phyloP scores from a whole-genome alignment of 345 rosid genomes.

The Adansonia digitata region DNA sequence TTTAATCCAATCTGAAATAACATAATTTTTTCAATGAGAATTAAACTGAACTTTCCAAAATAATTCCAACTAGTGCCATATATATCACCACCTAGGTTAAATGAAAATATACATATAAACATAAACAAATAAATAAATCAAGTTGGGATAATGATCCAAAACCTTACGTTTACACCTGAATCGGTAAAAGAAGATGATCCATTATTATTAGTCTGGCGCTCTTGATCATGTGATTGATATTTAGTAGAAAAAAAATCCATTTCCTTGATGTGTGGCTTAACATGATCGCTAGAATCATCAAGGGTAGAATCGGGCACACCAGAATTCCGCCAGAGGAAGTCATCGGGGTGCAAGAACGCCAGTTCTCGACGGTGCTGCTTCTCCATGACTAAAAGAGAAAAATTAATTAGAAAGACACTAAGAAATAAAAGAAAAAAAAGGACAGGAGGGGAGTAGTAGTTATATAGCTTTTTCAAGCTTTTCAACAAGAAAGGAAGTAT shows the following conservation, averaged over 20 bases:
- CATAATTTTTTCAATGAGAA: not conserved
- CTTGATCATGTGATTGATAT: conserved; percentile 32
- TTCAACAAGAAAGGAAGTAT: not conserved
- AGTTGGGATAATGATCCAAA: conserved; percentile 10
- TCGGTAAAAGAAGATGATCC: conserved; percentile 30
- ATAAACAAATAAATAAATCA: not conserved
- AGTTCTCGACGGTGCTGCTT: conserved; percentile 49
- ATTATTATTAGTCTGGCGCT: conserved; percentile 16
- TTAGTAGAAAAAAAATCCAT: conserved; percentile 68
- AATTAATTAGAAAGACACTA: not conserved
- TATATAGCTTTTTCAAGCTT: conserved; percentile 26
- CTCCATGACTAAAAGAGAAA: conserved; percentile 47
- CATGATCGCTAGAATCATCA: conserved; percentile 18
- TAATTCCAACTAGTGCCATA: not conserved
- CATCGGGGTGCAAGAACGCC: conserved; percentile 52
- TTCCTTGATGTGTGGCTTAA: conserved; percentile 48
- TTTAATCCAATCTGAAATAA: conserved; percentile 46
- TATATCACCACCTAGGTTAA: not conserved
- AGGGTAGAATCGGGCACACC: conserved; percentile 13
- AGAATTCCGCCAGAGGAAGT: conserved; percentile 30
- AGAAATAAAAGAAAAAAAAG: not conserved
- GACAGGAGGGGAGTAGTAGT: conserved; percentile 20
- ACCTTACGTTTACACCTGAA: conserved; percentile 50
- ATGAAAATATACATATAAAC: not conserved
- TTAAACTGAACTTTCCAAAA: not conserved